Evolutionary conservation across 257 asterid species (phyloP), one percentile per base, ranked within the genome.

Genomic region (Gentiana dahurica): DNA sequence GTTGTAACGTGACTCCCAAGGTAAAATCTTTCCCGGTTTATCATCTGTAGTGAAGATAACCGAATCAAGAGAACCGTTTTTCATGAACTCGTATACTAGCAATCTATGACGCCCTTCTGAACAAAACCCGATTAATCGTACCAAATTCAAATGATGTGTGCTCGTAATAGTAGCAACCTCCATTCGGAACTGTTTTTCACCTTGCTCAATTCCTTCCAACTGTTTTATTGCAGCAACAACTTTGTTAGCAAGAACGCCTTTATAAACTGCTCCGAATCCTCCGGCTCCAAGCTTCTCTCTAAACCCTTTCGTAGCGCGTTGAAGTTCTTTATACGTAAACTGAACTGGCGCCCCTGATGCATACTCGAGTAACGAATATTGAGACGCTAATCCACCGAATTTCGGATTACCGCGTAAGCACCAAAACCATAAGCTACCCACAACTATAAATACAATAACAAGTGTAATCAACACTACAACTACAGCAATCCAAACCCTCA

Each of bases 341-440:
- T 82, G 95, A 44, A 85, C 91, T 1, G 97, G 95, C 13, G 91
- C 89, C 34, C 95, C 97, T 1, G 97, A 88, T 15, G 96, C 95
- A 51, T 88, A 88, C 80, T 88, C 95, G 57, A 85, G 94, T 54
- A 88, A 93, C 0, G 90, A 84, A 54, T 80, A 82, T 12, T 79
- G 88, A 49, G 84, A 70, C 0, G 95, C 80, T 24, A 82, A 32
- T 6, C 73, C 75, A 37, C 86, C 77, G 34, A 88, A 85, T 46
- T 79, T 85, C 1, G 81, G 64, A 65, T 76, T 77, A 43, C 78
- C 71, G 70, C 74, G 58, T 45, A 75, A 73, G 70, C 90, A 88
- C 75, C 93, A 85, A 77, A 77, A 82, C 96, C 96, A 88, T 57
- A 82, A 68, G 54, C 86, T 71, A 8, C 86, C 89, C 73, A 85